These are phyloP conservation scores for Ustilago bromivora DNA, from an alignment of 1,284 basidiomycete species.

Conservation along the genomic window DNA sequence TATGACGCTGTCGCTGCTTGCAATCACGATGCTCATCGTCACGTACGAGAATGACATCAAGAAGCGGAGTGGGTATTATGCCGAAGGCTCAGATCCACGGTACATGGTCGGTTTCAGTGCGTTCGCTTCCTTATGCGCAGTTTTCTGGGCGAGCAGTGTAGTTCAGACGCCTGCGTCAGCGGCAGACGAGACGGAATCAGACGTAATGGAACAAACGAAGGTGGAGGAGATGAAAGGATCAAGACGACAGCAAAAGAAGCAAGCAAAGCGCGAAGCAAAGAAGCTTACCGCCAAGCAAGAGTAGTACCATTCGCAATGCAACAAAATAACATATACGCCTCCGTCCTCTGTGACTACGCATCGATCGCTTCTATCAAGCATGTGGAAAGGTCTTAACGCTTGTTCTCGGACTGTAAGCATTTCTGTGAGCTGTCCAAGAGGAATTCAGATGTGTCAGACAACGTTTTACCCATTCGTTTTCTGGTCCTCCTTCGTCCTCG, in stretches of 20 bases:
- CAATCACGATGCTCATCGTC: conserved; percentile 33
- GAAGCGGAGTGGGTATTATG: conserved; percentile 40
- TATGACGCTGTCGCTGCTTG: conserved; percentile 26
- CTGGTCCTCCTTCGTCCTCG: background rate
- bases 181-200: conserved; percentile 10
- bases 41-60: conserved; percentile 48
- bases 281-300: conserved; percentile 23
- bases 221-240: conserved; percentile 13
- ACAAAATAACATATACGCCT: background rate
- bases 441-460: too few relatives aligned
- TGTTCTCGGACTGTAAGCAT: background rate
- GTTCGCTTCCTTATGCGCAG: conserved; percentile 21
- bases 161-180: conserved; percentile 20
- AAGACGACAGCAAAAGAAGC: conserved; percentile 34
- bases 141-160: conserved; percentile 37
- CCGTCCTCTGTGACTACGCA: background rate
- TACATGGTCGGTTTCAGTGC: conserved; percentile 26
- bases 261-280: conserved; percentile 44
- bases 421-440: too few relatives aligned
- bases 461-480: background rate
- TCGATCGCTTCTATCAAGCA: background rate
- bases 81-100: conserved; percentile 32
- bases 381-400: background rate
- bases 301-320: background rate
- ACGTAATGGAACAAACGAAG: background rate